phyloP scores from a whole-genome alignment of 495 filamentous ascomycete species.

The Parmelia sp. region DNA sequence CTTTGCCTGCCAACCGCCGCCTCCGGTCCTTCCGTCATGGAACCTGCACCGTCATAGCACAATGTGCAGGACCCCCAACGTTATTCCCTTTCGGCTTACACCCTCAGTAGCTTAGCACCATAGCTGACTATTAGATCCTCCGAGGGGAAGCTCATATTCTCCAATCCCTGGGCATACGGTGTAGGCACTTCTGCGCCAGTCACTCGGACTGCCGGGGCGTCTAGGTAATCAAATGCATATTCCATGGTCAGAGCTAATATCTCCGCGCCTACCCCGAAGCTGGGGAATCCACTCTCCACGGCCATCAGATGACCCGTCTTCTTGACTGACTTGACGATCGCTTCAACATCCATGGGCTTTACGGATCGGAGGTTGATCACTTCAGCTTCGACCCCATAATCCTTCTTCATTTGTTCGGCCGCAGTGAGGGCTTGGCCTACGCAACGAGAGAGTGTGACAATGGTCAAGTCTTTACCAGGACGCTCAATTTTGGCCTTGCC shows the following conservation, averaged over 20 bases:
- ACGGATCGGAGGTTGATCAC: constrained; percentile 96
- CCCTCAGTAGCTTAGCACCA: constrained; percentile 72
- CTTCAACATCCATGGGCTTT: constrained; percentile 93
- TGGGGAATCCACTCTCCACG: constrained; percentile 93
- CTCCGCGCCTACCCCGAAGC: constrained; percentile 86
- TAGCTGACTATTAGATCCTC: constrained; percentile 76
- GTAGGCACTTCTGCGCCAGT: constrained; percentile 96
- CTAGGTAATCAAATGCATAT: constrained; percentile 95
- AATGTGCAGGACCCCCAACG: not conserved
- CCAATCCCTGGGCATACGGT: constrained; percentile 80
- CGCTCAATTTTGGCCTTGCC: constrained; percentile 99
- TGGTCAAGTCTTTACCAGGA: constrained; percentile 88
- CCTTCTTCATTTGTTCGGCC: constrained; percentile 83
- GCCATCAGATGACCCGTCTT: constrained; percentile 90
- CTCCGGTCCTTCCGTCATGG: not conserved
- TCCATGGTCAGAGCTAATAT: constrained; percentile 92
- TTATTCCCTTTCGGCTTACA: constrained; percentile 29
- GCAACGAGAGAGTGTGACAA: constrained; percentile 88
- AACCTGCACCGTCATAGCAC: not conserved
- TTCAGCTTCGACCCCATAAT: constrained; percentile 92
- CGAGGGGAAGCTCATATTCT: constrained; percentile 87
- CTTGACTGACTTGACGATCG: constrained; percentile 93
- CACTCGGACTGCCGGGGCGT: constrained; percentile 85
- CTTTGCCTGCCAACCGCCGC: not conserved
- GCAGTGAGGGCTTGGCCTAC: constrained; percentile 88